Percentiles rank a stretch among this genome's conserved stretches.
These are phyloP conservation scores for Begonia peltatifolia DNA, from an alignment of 306 rosid species.

Conservation along the genomic window DNA sequence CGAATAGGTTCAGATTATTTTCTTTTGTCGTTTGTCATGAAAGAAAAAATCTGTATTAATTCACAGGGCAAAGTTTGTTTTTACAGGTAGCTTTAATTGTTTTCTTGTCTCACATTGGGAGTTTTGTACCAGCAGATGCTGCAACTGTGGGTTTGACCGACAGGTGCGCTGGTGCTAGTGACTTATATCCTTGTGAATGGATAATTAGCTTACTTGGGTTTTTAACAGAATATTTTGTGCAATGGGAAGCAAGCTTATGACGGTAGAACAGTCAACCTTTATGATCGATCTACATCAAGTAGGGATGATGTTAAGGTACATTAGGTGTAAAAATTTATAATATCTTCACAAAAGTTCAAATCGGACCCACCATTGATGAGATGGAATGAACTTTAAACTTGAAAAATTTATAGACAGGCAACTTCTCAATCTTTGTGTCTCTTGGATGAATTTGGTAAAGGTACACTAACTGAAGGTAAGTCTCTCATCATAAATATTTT, in stretches of 20 bases:
- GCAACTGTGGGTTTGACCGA: conserved; percentile 97
- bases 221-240: conserved; percentile 78
- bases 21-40: no score
- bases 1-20: no score
- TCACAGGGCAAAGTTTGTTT: background rate
- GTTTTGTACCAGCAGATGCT: conserved; percentile 95
- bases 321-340: conserved; percentile 7
- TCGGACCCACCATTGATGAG: no score
- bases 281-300: conserved; percentile 96
- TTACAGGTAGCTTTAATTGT: conserved; percentile 87
- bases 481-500: conserved; percentile 12
- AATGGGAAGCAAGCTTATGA: conserved; percentile 82
- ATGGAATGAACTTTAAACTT: no score
- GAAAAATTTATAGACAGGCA: conserved; percentile 54
- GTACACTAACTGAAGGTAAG: conserved; percentile 94
- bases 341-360: background rate
- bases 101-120: conserved; percentile 87
- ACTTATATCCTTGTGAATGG: background rate
- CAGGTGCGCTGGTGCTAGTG: conserved; percentile 29
- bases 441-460: conserved; percentile 95
- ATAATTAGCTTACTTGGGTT: conserved; percentile 6
- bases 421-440: conserved; percentile 68
- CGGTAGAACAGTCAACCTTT: conserved; percentile 86
- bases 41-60: no score
- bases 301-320: conserved; percentile 92